Conservation (phyloP, 2,329 filamentous ascomycete species). For the Madurella mycetomatis region DNA sequence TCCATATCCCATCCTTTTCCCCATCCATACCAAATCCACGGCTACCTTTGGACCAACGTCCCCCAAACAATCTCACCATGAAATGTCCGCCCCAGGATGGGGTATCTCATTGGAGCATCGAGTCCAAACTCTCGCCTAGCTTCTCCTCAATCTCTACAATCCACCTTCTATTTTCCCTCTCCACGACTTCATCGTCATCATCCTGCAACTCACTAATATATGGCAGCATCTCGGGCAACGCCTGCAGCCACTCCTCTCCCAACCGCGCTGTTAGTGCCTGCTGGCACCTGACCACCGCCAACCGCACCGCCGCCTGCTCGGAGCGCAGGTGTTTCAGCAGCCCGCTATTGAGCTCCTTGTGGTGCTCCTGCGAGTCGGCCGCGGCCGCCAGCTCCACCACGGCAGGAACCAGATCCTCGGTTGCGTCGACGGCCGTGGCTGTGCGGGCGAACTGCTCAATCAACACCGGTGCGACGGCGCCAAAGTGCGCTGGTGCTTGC, state of each 20-base stretch:
- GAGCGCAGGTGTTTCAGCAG: slow-evolving; percentile 76
- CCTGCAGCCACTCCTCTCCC: slow-evolving; percentile 88
- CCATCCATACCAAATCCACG: background rate
- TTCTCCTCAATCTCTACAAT: slow-evolving; percentile 85
- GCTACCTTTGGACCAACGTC: no score
- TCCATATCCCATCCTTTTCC: no score
- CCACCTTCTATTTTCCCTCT: slow-evolving; percentile 85
- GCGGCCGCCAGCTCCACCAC: slow-evolving; percentile 76
- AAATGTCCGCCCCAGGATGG: background rate
- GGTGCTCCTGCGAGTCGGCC: slow-evolving; percentile 80
- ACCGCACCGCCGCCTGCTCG: slow-evolving; percentile 64
- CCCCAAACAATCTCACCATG: no score
- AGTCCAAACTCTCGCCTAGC: slow-evolving; percentile 83
- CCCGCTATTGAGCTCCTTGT: slow-evolving; percentile 78
- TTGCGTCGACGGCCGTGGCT: slow-evolving; percentile 37
- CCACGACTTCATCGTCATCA: slow-evolving; percentile 91
- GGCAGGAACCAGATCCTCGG: slow-evolving; percentile 61
- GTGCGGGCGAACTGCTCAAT: slow-evolving; percentile 60
- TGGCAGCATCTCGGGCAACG: slow-evolving; percentile 92
- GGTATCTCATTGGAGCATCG: slow-evolving; percentile 71
- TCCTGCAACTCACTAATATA: slow-evolving; percentile 94
- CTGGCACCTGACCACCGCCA: slow-evolving; percentile 79
- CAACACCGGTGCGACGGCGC: slow-evolving; percentile 64
- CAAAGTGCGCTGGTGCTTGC: slow-evolving; percentile 87
- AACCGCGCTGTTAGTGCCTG: slow-evolving; percentile 72